Evolutionary conservation across 1,284 basidiomycete genomes (phyloP).

Genomic region (Pyrrhoderma lamaoense): DNA sequence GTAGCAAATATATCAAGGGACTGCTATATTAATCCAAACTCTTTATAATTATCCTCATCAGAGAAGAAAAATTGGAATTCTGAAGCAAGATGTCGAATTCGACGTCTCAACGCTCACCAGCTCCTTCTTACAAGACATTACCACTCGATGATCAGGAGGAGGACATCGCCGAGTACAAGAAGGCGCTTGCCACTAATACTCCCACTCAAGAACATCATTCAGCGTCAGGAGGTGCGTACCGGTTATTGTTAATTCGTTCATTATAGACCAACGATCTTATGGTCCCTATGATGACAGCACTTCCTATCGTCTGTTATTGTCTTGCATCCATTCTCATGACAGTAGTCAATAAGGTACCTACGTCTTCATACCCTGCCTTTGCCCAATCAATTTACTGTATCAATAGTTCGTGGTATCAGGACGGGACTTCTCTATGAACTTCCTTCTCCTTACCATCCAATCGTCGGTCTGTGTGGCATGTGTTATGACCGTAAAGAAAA

Average conservation of each 20-base stretch:
- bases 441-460: slow-evolving; percentile 89
- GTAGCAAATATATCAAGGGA: too few species aligned
- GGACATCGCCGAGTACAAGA: slow-evolving; percentile 57
- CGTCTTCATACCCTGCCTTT: background rate
- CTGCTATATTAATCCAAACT: too few species aligned
- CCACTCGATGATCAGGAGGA: slow-evolving; percentile 21
- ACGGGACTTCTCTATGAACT: slow-evolving; percentile 92
- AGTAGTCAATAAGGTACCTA: slow-evolving; percentile 86
- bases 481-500: slow-evolving; percentile 67
- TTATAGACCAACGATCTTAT: background rate
- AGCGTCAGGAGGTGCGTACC: slow-evolving; percentile 34
- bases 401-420: slow-evolving; percentile 91
- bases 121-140: slow-evolving; percentile 11
- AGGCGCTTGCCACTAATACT: slow-evolving; percentile 50
- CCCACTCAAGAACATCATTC: slow-evolving; percentile 30
- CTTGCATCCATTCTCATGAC: slow-evolving; percentile 96
- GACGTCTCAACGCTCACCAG: slow-evolving; percentile 11
- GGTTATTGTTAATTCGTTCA: background rate
- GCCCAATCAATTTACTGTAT: background rate
- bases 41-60: too few species aligned
- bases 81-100: background rate
- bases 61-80: too few species aligned
- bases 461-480: slow-evolving; percentile 79
- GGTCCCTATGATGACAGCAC: slow-evolving; percentile 34
- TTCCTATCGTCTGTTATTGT: slow-evolving; percentile 88